Evolutionary conservation across 345 rosid genomes (phyloP).

Genomic region (Citrus australasica): DNA sequence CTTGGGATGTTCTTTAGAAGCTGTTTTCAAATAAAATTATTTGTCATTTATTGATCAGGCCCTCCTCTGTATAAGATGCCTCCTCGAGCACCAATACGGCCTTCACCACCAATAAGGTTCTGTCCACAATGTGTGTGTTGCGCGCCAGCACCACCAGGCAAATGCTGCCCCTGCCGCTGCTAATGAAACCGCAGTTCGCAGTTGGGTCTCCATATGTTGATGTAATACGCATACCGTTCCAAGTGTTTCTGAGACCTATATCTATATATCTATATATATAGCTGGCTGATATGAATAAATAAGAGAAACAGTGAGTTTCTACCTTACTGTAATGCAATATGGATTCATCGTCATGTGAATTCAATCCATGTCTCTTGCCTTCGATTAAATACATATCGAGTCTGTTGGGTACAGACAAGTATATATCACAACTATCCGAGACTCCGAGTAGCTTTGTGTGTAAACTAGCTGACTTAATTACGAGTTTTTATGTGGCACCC

Average conservation of each 20-base stretch:
- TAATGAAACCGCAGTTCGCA: not conserved
- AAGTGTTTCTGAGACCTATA: not conserved
- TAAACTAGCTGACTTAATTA: too few species aligned
- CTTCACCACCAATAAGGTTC: not conserved
- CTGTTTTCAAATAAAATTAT: not conserved
- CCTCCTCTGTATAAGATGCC: not conserved
- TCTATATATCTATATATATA: not conserved
- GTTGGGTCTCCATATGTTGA: too few species aligned
- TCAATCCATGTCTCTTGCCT: not conserved
- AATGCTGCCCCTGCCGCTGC: not conserved
- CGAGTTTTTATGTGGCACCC: too few species aligned
- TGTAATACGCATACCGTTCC: not conserved
- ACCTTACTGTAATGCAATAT: not conserved
- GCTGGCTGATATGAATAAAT: not conserved
- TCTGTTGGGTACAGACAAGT: too few species aligned
- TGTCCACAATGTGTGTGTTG: slow-evolving; percentile 28
- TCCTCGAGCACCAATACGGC: not conserved
- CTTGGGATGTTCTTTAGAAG: not conserved
- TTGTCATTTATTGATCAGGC: not conserved
- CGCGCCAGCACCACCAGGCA: not conserved
- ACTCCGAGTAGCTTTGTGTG: too few species aligned
- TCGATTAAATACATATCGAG: too few species aligned
- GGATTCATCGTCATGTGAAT: not conserved
- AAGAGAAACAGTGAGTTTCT: not conserved
- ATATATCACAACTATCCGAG: not conserved